Base-by-base conservation (phyloP, 2,329 filamentous ascomycete species). In the Xylariaceae sp. region DNA sequence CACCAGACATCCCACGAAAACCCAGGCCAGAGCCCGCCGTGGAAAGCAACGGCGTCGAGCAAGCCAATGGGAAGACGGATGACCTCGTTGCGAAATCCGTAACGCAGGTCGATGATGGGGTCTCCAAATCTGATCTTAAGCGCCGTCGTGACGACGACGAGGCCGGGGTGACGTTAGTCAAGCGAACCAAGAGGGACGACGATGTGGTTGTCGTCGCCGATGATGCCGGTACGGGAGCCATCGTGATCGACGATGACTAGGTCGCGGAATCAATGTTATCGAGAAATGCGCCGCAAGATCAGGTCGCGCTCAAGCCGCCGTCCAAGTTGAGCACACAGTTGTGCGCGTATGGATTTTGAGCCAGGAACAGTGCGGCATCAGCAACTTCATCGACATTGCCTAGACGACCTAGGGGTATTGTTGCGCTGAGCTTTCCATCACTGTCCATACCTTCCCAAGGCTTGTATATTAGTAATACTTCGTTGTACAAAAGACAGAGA, bases 261-360 rank as follows among this genome's bases (percentile, higher is more conserved):
- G 15, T 15, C 22, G 7, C 7, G 22, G 22, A 27, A 27, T 7
- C 22, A 7, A 27, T 14, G 33, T 36, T 36, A 36, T 36, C 42
- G 11, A 11, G 30, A 45, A 3, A 18, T 36, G 30, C 4, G 14
- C 27, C 5, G n/a, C 14, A 32, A 15, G 19, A 30, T 76, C 65
- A 87, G 59, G 68, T 69, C 44, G 87, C 87, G 66, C 87, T 90
- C 58, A 95, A 67, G 1, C 90, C 90, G 14, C 90, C 90, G 68
- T 95, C 90, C 27, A 96, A 75, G 66, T 91, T 94, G 45, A 96
- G 75, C 44, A 91, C 77, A 66, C 89, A 94, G 58, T 95, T 95
- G 66, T 92, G 92, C 48, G 89, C 87, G 69, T 92, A 96, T 54
- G 80, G 73, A 67, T 94, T 95, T 42, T 77, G 77, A 30, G 82